These are phyloP conservation scores for Xerophyta viscosa DNA, from an alignment of 106 monocot species.

Conservation along the genomic window DNA sequence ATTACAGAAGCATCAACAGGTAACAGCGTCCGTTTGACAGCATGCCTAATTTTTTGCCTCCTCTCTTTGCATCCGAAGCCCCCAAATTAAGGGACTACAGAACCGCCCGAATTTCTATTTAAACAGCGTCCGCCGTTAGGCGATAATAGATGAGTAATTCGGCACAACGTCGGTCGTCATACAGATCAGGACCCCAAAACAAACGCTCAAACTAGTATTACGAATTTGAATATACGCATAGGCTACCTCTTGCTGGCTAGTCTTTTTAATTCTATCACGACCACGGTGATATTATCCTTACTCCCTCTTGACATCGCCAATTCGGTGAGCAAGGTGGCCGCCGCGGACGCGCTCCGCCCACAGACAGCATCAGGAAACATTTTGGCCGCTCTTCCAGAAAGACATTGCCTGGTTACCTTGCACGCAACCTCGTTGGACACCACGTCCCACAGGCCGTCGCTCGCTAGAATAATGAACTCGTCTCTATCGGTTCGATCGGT, in stretches of 20 bases:
- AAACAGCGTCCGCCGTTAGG: no score
- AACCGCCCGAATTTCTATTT: no score
- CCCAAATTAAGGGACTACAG: no score
- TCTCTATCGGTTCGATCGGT: constrained; percentile 31
- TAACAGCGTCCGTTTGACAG: no score
- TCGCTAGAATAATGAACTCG: constrained; percentile 63
- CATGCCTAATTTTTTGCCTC: no score
- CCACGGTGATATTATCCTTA: constrained; percentile 44
- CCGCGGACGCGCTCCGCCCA: constrained; percentile 12
- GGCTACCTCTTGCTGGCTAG: constrained; percentile 1
- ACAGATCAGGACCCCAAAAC: no score
- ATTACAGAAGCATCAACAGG: no score
- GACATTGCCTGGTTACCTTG: constrained; percentile 24
- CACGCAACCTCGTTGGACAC: constrained; percentile 47
- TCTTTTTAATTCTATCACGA: constrained; percentile 32
- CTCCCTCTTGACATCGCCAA: constrained; percentile 52
- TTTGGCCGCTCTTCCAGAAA: constrained; percentile 9
- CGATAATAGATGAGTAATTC: no score
- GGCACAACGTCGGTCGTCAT: no score
- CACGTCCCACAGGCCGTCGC: constrained; percentile 65
- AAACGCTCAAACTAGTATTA: no score
- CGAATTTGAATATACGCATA: no score
- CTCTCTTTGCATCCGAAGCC: no score
- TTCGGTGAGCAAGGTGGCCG: constrained; percentile 34
- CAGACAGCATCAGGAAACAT: constrained; percentile 9